These are phyloP conservation scores for Chrysosporium queenslandicum DNA, from an alignment of 2,329 filamentous ascomycete species.

Conservation along the genomic window DNA sequence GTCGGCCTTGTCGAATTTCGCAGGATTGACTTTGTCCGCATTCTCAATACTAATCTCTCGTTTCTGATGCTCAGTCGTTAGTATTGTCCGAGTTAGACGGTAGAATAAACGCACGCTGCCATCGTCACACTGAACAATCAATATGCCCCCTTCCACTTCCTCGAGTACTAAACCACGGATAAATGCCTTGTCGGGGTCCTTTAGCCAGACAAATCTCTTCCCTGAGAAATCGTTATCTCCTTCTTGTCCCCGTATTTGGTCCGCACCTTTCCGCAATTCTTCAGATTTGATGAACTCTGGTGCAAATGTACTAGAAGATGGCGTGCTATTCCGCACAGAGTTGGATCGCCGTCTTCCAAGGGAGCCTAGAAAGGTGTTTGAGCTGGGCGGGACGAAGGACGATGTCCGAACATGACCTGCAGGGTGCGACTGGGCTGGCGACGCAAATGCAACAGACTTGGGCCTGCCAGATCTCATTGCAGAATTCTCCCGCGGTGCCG, in stretches of 20 bases:
- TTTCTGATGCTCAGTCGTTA: conserved; percentile 47
- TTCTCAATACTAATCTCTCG: conserved; percentile 74
- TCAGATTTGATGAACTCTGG: conserved; percentile 92
- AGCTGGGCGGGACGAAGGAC: conserved; percentile 52
- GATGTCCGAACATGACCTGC: conserved; percentile 57
- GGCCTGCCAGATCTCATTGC: conserved; percentile 45
- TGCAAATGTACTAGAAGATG: conserved; percentile 71
- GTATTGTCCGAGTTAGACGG: not conserved
- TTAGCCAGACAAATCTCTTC: conserved; percentile 96
- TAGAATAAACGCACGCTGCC: conserved; percentile 51
- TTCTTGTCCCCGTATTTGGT: conserved; percentile 63
- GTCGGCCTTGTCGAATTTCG: conserved; percentile 97
- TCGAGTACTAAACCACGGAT: conserved; percentile 87
- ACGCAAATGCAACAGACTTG: conserved; percentile 63
- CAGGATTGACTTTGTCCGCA: conserved; percentile 97
- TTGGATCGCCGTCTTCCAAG: conserved; percentile 43
- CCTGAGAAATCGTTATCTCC: conserved; percentile 98
- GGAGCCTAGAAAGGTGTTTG: conserved; percentile 35
- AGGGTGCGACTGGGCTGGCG: conserved; percentile 40
- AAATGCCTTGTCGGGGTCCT: conserved; percentile 76
- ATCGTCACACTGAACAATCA: conserved; percentile 89
- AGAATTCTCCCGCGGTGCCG: conserved; percentile 39
- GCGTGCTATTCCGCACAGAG: conserved; percentile 49
- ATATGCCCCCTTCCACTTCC: conserved; percentile 56
- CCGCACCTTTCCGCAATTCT: conserved; percentile 52